phyloP scores from a whole-genome alignment of 306 rosid species.

The Medicago arabica region DNA sequence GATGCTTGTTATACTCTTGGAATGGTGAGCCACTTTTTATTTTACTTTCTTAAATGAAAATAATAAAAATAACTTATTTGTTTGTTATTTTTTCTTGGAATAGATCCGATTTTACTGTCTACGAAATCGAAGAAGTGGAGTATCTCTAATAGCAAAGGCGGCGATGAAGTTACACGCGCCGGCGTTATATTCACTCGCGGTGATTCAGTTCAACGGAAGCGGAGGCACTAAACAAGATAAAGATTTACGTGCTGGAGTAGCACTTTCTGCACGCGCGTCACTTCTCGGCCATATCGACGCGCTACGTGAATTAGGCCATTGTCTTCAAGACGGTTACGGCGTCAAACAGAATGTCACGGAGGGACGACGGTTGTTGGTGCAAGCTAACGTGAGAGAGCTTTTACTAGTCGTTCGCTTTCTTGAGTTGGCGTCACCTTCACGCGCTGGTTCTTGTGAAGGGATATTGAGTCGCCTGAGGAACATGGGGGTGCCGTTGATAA shows the following conservation, averaged over 20 bases:
- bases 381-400: conserved; percentile 84
- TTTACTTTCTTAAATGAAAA: not conserved
- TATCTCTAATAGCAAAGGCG: conserved; percentile 78
- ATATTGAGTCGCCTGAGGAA: conserved; percentile 43
- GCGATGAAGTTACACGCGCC: conserved; percentile 71
- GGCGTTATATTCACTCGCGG: conserved; percentile 83
- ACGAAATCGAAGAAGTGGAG: conserved; percentile 67
- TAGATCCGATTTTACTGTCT: conserved; percentile 93
- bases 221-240: conserved; percentile 69
- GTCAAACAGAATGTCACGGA: conserved; percentile 55
- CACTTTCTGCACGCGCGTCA: conserved; percentile 79
- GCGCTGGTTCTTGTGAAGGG: not conserved
- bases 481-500: conserved; percentile 51
- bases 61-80: not conserved
- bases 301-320: conserved; percentile 88
- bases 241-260: conserved; percentile 77
- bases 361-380: conserved; percentile 70
- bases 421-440: conserved; percentile 3
- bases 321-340: conserved; percentile 94
- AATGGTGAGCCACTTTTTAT: conserved; percentile 66
- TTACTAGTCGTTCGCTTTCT: conserved; percentile 47
- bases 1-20: conserved; percentile 90
- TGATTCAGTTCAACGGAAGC: conserved; percentile 94
- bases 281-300: conserved; percentile 78
- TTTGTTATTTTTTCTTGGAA: not conserved